Evolutionary conservation across 1,284 basidiomycete genomes (phyloP), one percentile per base, ranked within the genome.

Genomic region (Malassezia dermatis): DNA sequence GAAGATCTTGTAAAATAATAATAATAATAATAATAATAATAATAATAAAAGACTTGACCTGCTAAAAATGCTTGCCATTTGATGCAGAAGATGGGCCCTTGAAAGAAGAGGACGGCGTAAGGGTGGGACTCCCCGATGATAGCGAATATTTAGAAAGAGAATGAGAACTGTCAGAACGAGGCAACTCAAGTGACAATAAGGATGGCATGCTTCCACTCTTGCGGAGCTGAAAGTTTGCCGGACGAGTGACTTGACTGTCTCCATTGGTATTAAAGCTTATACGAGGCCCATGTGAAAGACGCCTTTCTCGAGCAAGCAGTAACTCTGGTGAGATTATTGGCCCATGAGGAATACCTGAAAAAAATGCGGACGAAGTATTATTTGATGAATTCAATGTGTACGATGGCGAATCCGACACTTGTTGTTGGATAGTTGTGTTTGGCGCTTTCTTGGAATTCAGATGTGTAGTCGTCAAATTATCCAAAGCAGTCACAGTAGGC

Each of bases 111-210:
- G 7, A 32, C 37, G 48, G 26, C 5, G 46, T 35, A 2, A 49
- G 8, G 19, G 37, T 17, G 15, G 37, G 17, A 12, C 31, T 23
- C 12, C 37, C 27, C 11, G 49, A 51, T 19, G 50, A 44, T 10
- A 57, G 43, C 1, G 55, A 57, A 43, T 57, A 57, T 32, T 48
- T 51, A 2, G 40, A 44, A 12, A 57, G 40, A 3, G 55, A 57
- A 32, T 48, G 27, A 1, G 49, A 47, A 31, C 55, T 57, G 11
- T 57, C 49, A 4, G 45, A 44, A 1, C 35, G 32, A 1, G 54
- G 40, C 19, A 51, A 21, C 4, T 52, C 55, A 8, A 57, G 32
- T 12, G 43, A 46, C 5, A 56, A 34, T 3, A 56, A 23, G 2
- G 54, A 51, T 7, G 54, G 48, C 31, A 43, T 34, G 21, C 48